Evolutionary conservation across 1,284 basidiomycete genomes (phyloP).

Genomic region (Schizophyllum amplum): DNA sequence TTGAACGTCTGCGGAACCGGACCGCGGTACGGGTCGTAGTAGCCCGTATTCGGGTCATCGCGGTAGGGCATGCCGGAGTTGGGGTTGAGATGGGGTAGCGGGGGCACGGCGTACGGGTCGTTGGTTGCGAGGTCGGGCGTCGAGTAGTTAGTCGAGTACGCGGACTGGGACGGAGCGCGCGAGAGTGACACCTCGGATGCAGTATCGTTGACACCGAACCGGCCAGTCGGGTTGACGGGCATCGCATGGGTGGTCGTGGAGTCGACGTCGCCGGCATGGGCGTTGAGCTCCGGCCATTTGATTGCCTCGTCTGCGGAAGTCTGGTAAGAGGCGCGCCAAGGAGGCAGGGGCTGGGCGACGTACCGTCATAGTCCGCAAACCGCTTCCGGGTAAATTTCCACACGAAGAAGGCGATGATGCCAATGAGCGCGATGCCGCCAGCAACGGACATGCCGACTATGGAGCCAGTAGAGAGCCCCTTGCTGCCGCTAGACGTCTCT

Average conservation of each 20-base stretch:
- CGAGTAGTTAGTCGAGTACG: constrained; percentile 43
- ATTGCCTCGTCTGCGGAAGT: constrained; percentile 61
- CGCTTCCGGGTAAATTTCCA: constrained; percentile 81
- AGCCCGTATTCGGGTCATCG: constrained; percentile 55
- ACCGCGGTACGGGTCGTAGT: constrained; percentile 73
- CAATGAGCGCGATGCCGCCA: constrained; percentile 64
- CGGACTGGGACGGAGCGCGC: constrained; percentile 35
- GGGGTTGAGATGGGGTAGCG: constrained; percentile 75
- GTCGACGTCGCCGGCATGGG: constrained; percentile 39
- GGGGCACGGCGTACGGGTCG: constrained; percentile 76
- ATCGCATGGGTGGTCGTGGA: constrained; percentile 45
- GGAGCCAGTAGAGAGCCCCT: constrained; percentile 51
- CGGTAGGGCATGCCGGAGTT: constrained; percentile 35
- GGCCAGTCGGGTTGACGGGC: constrained; percentile 55
- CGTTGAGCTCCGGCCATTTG: constrained; percentile 80
- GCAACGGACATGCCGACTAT: constrained; percentile 74
- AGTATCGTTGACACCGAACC: constrained; percentile 51
- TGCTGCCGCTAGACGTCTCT: constrained; percentile 12
- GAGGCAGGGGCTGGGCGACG: constrained; percentile 35
- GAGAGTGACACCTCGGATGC: constrained; percentile 49
- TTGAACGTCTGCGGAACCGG: constrained; percentile 58
- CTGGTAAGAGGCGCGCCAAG: constrained; percentile 1
- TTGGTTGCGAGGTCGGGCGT: constrained; percentile 35
- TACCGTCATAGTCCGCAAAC: constrained; percentile 65
- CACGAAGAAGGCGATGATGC: constrained; percentile 56